Evolutionary conservation across 306 rosid species (phyloP), one percentile per base, ranked within the genome.

Genomic region (Sesbania bispinosa): DNA sequence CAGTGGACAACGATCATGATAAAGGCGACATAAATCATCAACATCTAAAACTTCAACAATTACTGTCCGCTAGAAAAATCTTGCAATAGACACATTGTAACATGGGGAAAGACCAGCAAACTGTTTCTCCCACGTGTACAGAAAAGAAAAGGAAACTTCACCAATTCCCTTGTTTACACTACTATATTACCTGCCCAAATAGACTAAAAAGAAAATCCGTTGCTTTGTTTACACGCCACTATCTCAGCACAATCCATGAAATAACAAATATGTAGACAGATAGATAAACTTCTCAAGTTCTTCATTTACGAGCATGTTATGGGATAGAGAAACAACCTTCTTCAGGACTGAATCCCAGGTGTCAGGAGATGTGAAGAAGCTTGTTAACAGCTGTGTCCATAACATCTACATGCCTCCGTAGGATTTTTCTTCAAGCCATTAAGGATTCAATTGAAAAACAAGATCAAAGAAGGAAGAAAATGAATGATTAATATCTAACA

Each of bases 361-460:
- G 26, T 89, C 88, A 90, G 18, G 98, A 87, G 75, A 85, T 64
- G 30, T 83, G 85, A 59, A 90, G 84, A 63, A 86, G 87, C 85
- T 47, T 89, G 91, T 83, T 87, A 51, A 90, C 98, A 26, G 91
- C 95, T 0, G 88, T 73, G 74, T 87, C 96, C 41, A 90, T 76
- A 69, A 83, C 81, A 75, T 91, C 97, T 0, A 87, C 97, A 71
- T 87, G 89, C 83, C 85, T 87, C 74, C 90, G 76, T 39, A 91
- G 59, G 55, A 79, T 9, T 88, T 94, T 90, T 64, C 98, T 90
- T 79, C 51, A 35, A 58, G 23, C 41, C 63, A 70, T 86, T 73
- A 89, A 89, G 96, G 92, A 81, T 73, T 26, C 84, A 59, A 67
- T 43, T 60, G 33, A 69, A 80, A 42, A 62, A 55, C 41, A 62